Evolutionary conservation across 2,329 filamentous ascomycete genomes (phyloP), one percentile per base, ranked within the genome.

Genomic region (Graphilbum sp.): DNA sequence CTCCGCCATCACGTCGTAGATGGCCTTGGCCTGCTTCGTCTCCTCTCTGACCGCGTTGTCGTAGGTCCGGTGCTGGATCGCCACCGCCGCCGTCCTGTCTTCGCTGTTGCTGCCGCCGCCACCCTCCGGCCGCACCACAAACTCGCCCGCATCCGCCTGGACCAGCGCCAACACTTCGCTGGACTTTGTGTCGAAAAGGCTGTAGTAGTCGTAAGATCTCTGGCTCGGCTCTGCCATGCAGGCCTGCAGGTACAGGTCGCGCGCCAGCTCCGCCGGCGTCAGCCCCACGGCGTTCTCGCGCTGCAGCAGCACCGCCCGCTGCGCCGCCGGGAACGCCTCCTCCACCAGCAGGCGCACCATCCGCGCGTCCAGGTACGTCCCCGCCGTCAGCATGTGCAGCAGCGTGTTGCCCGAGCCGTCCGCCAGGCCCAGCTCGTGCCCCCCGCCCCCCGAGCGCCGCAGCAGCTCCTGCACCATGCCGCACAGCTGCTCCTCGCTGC

Each of bases 231-330:
- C n/a, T 29, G 27, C 27, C 27, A 64, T 54, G 32, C 55, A 54
- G 8, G 51, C 48, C 8, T 57, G 54, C 3, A 69, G 57, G 42
- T 66, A 65, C 2, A 55, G 53, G 37, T 80, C 75, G 36, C 70
- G 60, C 0, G 76, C 72, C 35, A 82, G 57, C 47, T 90, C 82
- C 21, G 67, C 63, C 0, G 83, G 78, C 0, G 82, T 90, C 15
- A 71, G 67, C 2, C 84, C 84, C 0, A 80, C 80, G 0, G 80
- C 72, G 46, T 87, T 87, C 52, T 90, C 84, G 18, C 75, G 69
- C 46, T 71, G 66, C 0, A 85, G 58, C 2, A 86, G 61, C 17
- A 13, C 7, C 2, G 13, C 17, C n/a, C 20, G 33, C 23, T 40
- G 35, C n/a, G n/a, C 82, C 21, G 67, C 63, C 0, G 83, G 78